phyloP scores from a whole-genome alignment of 2,329 filamentous ascomycete species.

The Colletotrichum sp. region DNA sequence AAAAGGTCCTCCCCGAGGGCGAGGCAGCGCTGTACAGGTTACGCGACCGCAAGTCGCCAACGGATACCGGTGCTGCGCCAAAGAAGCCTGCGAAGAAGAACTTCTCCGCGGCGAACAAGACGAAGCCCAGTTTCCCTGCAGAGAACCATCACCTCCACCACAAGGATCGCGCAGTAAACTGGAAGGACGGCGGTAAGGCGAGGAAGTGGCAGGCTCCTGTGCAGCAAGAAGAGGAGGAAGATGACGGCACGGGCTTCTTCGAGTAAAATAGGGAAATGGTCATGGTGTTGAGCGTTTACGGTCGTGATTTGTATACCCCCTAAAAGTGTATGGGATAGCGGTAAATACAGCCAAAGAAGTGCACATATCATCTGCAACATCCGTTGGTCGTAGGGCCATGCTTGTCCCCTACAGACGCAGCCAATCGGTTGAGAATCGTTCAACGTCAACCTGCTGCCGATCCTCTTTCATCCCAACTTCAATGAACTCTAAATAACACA shows the following conservation, averaged over 20 bases:
- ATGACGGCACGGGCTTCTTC: conserved; percentile 64
- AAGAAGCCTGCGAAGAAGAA: conserved; percentile 10
- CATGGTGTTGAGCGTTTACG: conserved; percentile 11
- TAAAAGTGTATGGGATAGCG: conserved; percentile 5
- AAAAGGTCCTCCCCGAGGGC: conserved; percentile 66
- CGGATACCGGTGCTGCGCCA: conserved; percentile 22
- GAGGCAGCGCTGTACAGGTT: conserved; percentile 54
- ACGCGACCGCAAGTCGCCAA: conserved; percentile 52
- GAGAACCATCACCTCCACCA: conserved; percentile 22
- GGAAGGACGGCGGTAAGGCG: conserved; percentile 23
- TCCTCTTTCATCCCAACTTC: neutral
- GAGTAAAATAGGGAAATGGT: conserved; percentile 36
- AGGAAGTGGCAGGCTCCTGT: conserved; percentile 35
- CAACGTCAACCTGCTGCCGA: neutral
- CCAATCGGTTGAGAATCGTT: neutral
- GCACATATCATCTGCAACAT: neutral
- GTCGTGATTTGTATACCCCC: conserved; percentile 12
- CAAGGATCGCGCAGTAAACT: conserved; percentile 5
- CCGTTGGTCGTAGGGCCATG: neutral
- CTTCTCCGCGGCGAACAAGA: neutral
- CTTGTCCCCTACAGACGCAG: neutral
- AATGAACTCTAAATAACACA: neutral
- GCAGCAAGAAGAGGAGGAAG: conserved; percentile 47
- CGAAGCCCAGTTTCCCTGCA: neutral
- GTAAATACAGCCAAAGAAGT: neutral